Base-by-base conservation (phyloP, 257 asterid genomes). In the Buddleja alternifolia region DNA sequence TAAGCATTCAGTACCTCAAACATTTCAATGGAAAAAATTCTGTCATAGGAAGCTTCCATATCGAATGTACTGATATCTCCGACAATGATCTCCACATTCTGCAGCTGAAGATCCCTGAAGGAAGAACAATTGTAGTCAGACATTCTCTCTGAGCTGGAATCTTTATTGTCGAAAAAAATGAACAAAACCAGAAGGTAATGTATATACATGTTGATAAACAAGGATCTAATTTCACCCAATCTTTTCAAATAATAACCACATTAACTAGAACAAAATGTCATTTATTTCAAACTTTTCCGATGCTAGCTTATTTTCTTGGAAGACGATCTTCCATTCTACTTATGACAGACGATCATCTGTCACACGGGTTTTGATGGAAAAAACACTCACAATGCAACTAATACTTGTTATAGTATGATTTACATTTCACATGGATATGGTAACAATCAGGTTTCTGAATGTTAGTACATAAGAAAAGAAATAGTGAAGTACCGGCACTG, bases 11-110 rank as follows among this genome's bases (percentile, higher is more conserved):
- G 60, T 75, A 92, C 96, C 97, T 90, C 99, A 70, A 93, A 90
- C 95, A 90, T 90, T 80, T 79, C 96, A 48, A 93, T 90, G 56
- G 99, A 90, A 72, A 88, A 93, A 74, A 93, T 84, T 66, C 93
- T 77, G 82, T 93, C 99, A 73, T 81, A 88, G 19, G 93, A 80
- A 55, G 80, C 96, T 76, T 93, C 96, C 97, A 90, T 87, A 21
- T 84, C 90, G 51, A 85, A 84, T 54, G 86, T 78, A 73, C 88
- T 85, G 70, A 90, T 83, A 76, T 93, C 96, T 55, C 89, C 96
- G 20, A 93, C 95, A 62, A 90, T 78, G 60, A 88, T 86, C 78
- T 90, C 89, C 69, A 93, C 82, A 70, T 90, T 90, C 58, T 77
- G 76, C 79, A 88, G 79, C 72, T 83, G 84, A 74, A 71, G 95